These are phyloP conservation scores for Cryptococcus sp. DNA, from an alignment of 1,284 basidiomycete genomes.

Conservation along the genomic window DNA sequence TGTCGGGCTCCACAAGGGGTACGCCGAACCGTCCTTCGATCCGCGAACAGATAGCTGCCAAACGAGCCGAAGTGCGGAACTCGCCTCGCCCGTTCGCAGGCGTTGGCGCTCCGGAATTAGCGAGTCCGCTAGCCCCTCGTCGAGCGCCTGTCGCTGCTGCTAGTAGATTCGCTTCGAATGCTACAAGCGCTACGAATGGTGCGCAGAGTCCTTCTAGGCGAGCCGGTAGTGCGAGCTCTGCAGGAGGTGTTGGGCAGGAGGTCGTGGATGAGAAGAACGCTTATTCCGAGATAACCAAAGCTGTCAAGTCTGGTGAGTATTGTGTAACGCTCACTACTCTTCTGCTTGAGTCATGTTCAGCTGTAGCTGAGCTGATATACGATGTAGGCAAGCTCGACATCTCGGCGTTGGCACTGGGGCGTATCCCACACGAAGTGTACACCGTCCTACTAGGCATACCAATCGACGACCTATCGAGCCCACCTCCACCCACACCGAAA, in stretches of 20 bases:
- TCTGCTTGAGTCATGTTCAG: not conserved
- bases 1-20: no score
- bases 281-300: slow-evolving; percentile 34
- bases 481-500: slow-evolving; percentile 21
- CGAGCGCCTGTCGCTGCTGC: not conserved
- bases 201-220: slow-evolving; percentile 3
- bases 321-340: not conserved
- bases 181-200: slow-evolving; percentile 1
- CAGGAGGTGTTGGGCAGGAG: slow-evolving; percentile 13
- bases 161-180: slow-evolving; percentile 2
- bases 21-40: slow-evolving; percentile 22
- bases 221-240: not conserved
- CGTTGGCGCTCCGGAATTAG: not conserved
- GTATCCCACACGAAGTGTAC: slow-evolving; percentile 45
- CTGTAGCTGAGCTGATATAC: not conserved
- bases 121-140: not conserved
- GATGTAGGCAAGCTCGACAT: slow-evolving; percentile 47
- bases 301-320: slow-evolving; percentile 39
- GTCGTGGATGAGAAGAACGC: slow-evolving; percentile 38
- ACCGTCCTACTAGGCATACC: slow-evolving; percentile 44
- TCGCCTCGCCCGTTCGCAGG: slow-evolving; percentile 15
- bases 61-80: slow-evolving; percentile 33
- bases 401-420: slow-evolving; percentile 31
- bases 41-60: slow-evolving; percentile 45
- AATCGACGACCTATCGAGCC: slow-evolving; percentile 31